A percentile compares a stretch with the other conserved stretches of the same genome.
Conservation (phyloP, 257 asterid genomes). For the Solanum pennellii region DNA sequence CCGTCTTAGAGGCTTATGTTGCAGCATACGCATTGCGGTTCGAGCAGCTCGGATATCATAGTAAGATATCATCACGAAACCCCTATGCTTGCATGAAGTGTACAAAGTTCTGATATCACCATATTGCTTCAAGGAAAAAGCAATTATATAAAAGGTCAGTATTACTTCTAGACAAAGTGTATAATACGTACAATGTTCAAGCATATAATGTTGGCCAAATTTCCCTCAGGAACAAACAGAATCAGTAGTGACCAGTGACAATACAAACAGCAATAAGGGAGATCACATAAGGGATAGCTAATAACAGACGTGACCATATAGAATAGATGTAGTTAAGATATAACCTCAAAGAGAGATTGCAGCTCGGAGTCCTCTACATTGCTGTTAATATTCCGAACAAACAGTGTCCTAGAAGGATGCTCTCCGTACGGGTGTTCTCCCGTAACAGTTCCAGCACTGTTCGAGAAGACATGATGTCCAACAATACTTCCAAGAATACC, state of each 20-base stretch:
- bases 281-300: neutral
- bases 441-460: conserved; percentile 49
- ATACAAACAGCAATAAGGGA: neutral
- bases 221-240: neutral
- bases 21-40: conserved; percentile 77
- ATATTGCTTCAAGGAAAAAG: conserved; percentile 52
- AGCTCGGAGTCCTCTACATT: conserved; percentile 93
- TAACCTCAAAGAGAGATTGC: conserved; percentile 80
- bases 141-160: neutral
- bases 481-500: conserved; percentile 29
- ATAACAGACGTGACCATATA: neutral
- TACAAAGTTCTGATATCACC: conserved; percentile 95
- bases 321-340: neutral
- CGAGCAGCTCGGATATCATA: conserved; percentile 98
- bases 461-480: conserved; percentile 35
- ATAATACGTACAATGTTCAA: neutral
- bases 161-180: neutral
- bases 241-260: neutral
- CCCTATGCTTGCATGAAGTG: conserved; percentile 96
- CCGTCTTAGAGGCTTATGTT: conserved; percentile 81
- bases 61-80: conserved; percentile 98
- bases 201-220: neutral
- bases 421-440: conserved; percentile 98
- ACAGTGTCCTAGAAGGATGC: conserved; percentile 95
- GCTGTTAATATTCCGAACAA: conserved; percentile 92